Evolutionary conservation across 257 asterid genomes (phyloP).

Genomic region (Rhazya stricta): DNA sequence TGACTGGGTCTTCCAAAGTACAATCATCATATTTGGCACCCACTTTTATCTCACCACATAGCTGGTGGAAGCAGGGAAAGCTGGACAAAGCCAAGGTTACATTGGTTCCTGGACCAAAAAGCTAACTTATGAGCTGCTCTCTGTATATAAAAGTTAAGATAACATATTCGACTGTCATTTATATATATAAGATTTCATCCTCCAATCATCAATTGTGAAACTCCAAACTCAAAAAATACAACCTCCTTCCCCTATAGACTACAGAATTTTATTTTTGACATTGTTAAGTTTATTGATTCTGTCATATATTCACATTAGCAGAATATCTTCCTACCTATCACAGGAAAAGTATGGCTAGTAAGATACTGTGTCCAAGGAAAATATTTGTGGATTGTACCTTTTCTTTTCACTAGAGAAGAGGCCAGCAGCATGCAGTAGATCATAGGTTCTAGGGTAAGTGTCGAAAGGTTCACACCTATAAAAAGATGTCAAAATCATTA

Average conservation of each 20-base stretch:
- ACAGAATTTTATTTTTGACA: background rate
- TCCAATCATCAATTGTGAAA: background rate
- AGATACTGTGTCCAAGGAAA: background rate
- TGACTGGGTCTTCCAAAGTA: too few relatives aligned
- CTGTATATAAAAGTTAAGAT: too few relatives aligned
- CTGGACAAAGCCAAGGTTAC: too few relatives aligned
- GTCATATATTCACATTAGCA: background rate
- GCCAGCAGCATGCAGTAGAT: conserved; percentile 71
- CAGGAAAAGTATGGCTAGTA: background rate
- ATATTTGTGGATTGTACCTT: conserved; percentile 31
- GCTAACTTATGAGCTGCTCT: too few relatives aligned
- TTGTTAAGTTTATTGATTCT: background rate
- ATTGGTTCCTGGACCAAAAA: too few relatives aligned
- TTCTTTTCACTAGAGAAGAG: conserved; percentile 60
- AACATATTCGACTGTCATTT: background rate
- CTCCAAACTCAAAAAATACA: background rate
- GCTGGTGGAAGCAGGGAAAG: too few relatives aligned
- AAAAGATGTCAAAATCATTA: conserved; percentile 1
- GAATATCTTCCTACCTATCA: background rate
- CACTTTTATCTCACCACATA: too few relatives aligned
- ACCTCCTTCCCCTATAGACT: background rate
- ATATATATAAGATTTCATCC: background rate
- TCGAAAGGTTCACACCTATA: conserved; percentile 72
- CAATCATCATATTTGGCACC: too few relatives aligned
- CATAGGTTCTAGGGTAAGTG: conserved; percentile 75